These are phyloP conservation scores for Colletotrichum echinochloae DNA, from an alignment of 2,329 filamentous ascomycete species.

Conservation along the genomic window DNA sequence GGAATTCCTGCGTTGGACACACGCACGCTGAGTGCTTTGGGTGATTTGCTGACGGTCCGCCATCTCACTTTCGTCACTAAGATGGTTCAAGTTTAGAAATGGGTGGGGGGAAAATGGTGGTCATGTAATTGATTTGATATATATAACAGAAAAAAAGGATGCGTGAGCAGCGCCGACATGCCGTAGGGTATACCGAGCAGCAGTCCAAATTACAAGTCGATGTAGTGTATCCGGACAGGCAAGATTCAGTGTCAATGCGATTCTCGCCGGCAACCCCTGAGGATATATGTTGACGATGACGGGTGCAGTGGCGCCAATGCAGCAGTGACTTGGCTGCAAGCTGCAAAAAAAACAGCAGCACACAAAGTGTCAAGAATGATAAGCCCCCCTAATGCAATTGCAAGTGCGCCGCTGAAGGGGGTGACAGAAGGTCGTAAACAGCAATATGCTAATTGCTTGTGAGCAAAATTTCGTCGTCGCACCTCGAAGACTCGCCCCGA, in stretches of 20 bases:
- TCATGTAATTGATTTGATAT: conserved; percentile 39
- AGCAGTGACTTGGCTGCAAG: conserved; percentile 9
- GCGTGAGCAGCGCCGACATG: conserved; percentile 27
- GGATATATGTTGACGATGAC: background rate
- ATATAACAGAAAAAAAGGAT: conserved; percentile 34
- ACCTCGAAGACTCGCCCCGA: conserved; percentile 34
- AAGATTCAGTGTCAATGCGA: conserved; percentile 11
- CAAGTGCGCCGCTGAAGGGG: conserved; percentile 32
- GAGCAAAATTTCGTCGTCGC: conserved; percentile 29
- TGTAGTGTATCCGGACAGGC: conserved; percentile 33
- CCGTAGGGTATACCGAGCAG: conserved; percentile 25
- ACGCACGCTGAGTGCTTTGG: background rate
- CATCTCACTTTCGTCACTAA: background rate
- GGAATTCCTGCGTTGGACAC: conserved; percentile 11
- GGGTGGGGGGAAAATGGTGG: background rate
- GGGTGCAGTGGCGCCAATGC: conserved; percentile 15
- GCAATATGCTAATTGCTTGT: conserved; percentile 31
- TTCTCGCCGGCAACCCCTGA: conserved; percentile 13
- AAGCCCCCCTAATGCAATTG: conserved; percentile 30
- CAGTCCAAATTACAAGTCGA: conserved; percentile 35
- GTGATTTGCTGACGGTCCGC: background rate
- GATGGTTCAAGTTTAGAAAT: background rate
- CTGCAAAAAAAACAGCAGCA: conserved; percentile 2
- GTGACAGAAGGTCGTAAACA: conserved; percentile 34
- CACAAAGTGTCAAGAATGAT: conserved; percentile 7